Evolutionary conservation across 768 basidiomycete genomes (phyloP).

Genomic region (Boletellus ananas): DNA sequence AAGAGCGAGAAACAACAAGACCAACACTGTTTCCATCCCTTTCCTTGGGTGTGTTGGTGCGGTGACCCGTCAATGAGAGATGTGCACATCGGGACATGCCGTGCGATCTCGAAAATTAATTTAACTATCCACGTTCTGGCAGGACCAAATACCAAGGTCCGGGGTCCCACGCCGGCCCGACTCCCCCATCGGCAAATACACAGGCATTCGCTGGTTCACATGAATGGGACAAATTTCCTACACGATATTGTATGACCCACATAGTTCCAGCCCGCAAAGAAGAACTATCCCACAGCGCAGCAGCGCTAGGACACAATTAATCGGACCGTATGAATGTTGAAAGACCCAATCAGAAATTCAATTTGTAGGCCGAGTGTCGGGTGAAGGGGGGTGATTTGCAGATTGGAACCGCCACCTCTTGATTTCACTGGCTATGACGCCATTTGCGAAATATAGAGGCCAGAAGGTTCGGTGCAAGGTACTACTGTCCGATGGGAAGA

Average conservation of each 20-base stretch:
- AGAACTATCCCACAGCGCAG: not conserved
- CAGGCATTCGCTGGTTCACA: not conserved
- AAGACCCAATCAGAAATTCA: not conserved
- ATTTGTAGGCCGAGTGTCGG: not conserved
- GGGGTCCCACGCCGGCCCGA: no score
- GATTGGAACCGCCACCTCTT: not conserved
- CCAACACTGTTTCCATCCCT: constrained; percentile 18
- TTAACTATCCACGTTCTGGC: no score
- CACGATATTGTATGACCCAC: not conserved
- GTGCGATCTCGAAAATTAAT: no score
- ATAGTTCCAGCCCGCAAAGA: not conserved
- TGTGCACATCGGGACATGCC: no score
- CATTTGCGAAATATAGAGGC: constrained; percentile 19
- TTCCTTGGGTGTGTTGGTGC: no score
- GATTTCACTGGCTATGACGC: not conserved
- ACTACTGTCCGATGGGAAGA: constrained; percentile 8
- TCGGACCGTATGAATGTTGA: not conserved
- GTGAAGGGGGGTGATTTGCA: not conserved
- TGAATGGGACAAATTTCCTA: not conserved
- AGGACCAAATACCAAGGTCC: no score
- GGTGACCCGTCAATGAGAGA: no score
- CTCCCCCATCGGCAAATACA: not conserved
- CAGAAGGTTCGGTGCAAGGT: constrained; percentile 16
- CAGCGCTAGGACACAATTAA: not conserved
- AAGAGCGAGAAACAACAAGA: constrained; percentile 4